A percentile compares a stretch with the other conserved stretches of the same genome.
Evolutionary conservation across 805 yeast genomes (phyloP).

Genomic region (Sugiyamaella boreocaroliniensis): DNA sequence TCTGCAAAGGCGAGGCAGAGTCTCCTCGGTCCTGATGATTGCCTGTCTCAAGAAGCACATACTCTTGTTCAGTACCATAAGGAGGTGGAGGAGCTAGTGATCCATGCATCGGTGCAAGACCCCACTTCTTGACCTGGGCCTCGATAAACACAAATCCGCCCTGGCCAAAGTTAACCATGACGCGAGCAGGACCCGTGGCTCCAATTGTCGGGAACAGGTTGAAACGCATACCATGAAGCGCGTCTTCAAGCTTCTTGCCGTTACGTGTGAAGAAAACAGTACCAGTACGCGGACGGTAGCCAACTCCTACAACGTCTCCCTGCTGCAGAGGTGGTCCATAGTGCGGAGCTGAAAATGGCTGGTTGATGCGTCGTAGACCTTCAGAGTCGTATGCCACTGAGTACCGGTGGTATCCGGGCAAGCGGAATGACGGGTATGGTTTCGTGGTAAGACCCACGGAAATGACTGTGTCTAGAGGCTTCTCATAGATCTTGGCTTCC

Average conservation of each 20-base stretch:
- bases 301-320: conserved; percentile 93
- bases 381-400: conserved; percentile 83
- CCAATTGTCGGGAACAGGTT: conserved; percentile 87
- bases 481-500: conserved; percentile 76
- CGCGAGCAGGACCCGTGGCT: conserved; percentile 67
- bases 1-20: not conserved
- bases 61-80: conserved; percentile 71
- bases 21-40: conserved; percentile 3
- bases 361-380: conserved; percentile 73
- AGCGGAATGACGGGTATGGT: conserved; percentile 89
- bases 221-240: conserved; percentile 62
- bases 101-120: conserved; percentile 87
- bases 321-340: conserved; percentile 48
- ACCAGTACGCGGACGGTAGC: conserved; percentile 75
- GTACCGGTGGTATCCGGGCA: conserved; percentile 86
- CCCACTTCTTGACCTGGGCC: conserved; percentile 93
- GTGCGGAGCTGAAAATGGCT: conserved; percentile 51
- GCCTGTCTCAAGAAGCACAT: conserved; percentile 56
- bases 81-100: conserved; percentile 90
- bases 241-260: conserved; percentile 83
- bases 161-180: conserved; percentile 88
- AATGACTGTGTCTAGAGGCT: conserved; percentile 42
- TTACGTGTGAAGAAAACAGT: conserved; percentile 90
- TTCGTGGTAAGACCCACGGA: conserved; percentile 76
- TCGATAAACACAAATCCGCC: conserved; percentile 85